Conservation (phyloP, 345 rosid species). For the thale cress (Arabidopsis thaliana) region TAIR10.1 NC_003071.7:16808001-16808500, state of each 20-base stretch:
- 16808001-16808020: slow-evolving; percentile 24
- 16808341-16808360: background rate
- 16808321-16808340: slow-evolving; percentile 14
- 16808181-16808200: slow-evolving; percentile 43
- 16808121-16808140: slow-evolving; percentile 15
- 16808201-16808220: slow-evolving; percentile 40
- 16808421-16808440: background rate
- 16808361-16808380: slow-evolving; percentile 14
- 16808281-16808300: background rate
- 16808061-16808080: slow-evolving; percentile 12
- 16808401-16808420: background rate
- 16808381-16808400: background rate
- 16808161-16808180: slow-evolving; percentile 35
- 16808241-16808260: slow-evolving; percentile 35
- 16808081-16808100: slow-evolving; percentile 3
- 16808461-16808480: background rate
- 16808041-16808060: slow-evolving; percentile 28
- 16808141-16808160: slow-evolving; percentile 10
- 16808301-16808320: background rate
- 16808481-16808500: background rate
- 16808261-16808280: slow-evolving; percentile 21
- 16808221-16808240: slow-evolving; percentile 33
- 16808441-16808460: background rate
- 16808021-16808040: slow-evolving; percentile 39
- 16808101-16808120: slow-evolving; percentile 19